These are phyloP conservation scores for Acer campestre DNA, from an alignment of 345 rosid genomes.

Conservation along the genomic window DNA sequence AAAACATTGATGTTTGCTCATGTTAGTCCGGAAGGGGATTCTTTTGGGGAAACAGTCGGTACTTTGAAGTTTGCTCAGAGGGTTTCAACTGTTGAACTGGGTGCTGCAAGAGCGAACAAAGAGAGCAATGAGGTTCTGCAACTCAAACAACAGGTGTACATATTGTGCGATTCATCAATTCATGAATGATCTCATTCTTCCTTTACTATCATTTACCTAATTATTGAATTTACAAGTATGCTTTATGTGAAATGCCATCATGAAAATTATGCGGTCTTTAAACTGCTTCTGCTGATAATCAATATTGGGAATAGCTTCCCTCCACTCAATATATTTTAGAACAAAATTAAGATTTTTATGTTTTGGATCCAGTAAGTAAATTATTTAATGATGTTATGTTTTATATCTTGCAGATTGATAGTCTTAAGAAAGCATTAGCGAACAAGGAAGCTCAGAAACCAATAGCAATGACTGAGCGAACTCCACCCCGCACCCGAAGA, in stretches of 20 bases:
- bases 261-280: too few relatives aligned
- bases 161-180: too few relatives aligned
- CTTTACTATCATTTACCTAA: too few relatives aligned
- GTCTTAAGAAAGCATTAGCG: conserved; percentile 78
- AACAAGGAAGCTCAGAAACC: conserved; percentile 59
- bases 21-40: conserved; percentile 84
- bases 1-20: conserved; percentile 96
- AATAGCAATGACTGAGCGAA: conserved; percentile 51
- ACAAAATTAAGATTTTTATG: too few relatives aligned
- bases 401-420: conserved; percentile 62
- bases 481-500: conserved; percentile 76
- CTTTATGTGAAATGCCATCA: too few relatives aligned
- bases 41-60: conserved; percentile 77
- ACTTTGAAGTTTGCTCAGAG: conserved; percentile 93
- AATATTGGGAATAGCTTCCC: too few relatives aligned
- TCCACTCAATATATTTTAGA: too few relatives aligned
- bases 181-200: not conserved
- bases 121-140: conserved; percentile 79
- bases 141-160: conserved; percentile 74
- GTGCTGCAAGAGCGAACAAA: conserved; percentile 78
- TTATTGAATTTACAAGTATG: too few relatives aligned
- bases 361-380: too few relatives aligned
- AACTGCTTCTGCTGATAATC: too few relatives aligned
- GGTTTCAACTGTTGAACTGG: conserved; percentile 80
- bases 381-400: too few relatives aligned